Base-by-base conservation (phyloP, 768 basidiomycete species). In the Rickenella mellea region DNA sequence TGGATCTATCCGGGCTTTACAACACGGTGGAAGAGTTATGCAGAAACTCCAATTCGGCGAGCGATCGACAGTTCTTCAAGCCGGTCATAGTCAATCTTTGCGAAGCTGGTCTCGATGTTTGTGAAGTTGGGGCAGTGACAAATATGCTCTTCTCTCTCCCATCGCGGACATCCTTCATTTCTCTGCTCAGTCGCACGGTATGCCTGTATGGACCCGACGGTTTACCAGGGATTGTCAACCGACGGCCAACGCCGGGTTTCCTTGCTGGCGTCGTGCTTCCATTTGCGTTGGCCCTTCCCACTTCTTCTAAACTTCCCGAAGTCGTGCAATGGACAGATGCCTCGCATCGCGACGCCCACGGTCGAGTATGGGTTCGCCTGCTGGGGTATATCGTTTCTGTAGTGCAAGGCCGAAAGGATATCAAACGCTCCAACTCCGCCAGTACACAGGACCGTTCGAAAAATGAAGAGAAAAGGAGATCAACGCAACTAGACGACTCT, bases 231-330 rank as follows among this genome's bases (percentile, higher is more conserved):
- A 48, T 89, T 17, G 78, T 78, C 51, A 72, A 69, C 46, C 71
- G 68, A 15, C 53, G 58, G 0, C 69, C 79, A 0, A 73, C 77
- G 1, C 69, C 78, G 47, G 69, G 73, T 30, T 81, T 79, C 53
- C 65, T 86, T n/a, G 66, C 74, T 4, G 73, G 74, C 0, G 57
- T 89, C 8, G 59, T 87, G 8, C 62, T 86, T 6, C 84, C 83
- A 11, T 62, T 88, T 6, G 64, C 68, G 7, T 51, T 83, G 37
- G 55, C 61, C 1, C 59, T 86, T 51, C 71, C 72, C 51, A 77
- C 76, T 0, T 60, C 70, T 9, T 52, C 64, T 1, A 67, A 74
- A 22, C 53, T 74, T 38, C 55, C 60, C 11, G 55, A 62, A 5
- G 65, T 69, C 39, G 66, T 60, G 5, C 58, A 65, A 15, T 64